phyloP scores from a whole-genome alignment of 2,329 filamentous ascomycete genomes.

The Phyllachora maydis region DNA sequence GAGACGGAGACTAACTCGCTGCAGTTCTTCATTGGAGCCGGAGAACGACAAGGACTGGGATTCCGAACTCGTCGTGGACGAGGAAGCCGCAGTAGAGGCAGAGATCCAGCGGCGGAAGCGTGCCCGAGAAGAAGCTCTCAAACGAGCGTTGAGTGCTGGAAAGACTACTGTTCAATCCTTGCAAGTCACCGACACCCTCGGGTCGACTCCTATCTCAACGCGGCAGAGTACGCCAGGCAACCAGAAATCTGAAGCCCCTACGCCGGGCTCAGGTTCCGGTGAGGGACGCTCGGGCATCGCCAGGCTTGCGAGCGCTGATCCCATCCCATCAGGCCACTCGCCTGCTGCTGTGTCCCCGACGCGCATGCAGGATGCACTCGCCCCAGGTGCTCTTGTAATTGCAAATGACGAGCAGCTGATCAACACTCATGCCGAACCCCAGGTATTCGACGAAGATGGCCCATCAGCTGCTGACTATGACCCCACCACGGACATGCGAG shows the following conservation, averaged over 20 bases:
- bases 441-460: conserved; percentile 35
- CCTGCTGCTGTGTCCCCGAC: conserved; percentile 18
- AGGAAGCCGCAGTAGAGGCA: conserved; percentile 32
- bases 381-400: conserved; percentile 39
- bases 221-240: conserved; percentile 19
- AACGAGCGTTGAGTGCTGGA: conserved; percentile 51
- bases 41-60: conserved; percentile 20
- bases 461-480: conserved; percentile 90
- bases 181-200: conserved; percentile 39
- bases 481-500: conserved; percentile 70
- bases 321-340: too few relatives aligned
- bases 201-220: conserved; percentile 30
- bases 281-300: too few relatives aligned
- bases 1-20: too few relatives aligned
- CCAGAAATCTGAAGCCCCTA: conserved; percentile 14
- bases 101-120: conserved; percentile 72
- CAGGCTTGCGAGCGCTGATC: too few relatives aligned
- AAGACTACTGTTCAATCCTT: conserved; percentile 59
- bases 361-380: conserved; percentile 22
- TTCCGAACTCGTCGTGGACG: conserved; percentile 45
- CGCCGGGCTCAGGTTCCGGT: conserved; percentile 28
- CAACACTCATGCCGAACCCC: conserved; percentile 30
- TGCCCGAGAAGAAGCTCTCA: conserved; percentile 65
- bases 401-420: conserved; percentile 46
- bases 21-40: too few relatives aligned